Conservation (phyloP, 1,284 basidiomycete species). For the Abortiporus biennis region DNA sequence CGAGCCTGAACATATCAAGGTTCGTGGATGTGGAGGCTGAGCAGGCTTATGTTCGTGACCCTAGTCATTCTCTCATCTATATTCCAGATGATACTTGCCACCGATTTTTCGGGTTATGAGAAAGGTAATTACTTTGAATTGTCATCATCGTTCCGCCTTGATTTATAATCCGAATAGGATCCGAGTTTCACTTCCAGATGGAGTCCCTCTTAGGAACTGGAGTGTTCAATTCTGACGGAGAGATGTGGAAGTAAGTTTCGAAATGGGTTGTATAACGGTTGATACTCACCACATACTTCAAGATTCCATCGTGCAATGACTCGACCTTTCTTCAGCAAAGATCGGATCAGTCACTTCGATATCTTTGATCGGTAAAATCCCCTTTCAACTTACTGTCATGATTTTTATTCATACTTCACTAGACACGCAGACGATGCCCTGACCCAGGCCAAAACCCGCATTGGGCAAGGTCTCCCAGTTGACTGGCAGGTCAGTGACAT, state of each 20-base stretch:
- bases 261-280: not conserved
- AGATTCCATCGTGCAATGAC: constrained; percentile 48
- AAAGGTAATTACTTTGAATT: constrained; percentile 18
- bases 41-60: not conserved
- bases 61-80: no score
- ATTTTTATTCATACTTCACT: not conserved
- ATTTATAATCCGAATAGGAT: not conserved
- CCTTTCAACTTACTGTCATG: not conserved
- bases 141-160: not conserved
- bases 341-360: constrained; percentile 44
- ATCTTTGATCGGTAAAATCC: constrained; percentile 31
- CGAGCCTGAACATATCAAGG: constrained; percentile 15
- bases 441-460: constrained; percentile 28
- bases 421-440: constrained; percentile 23
- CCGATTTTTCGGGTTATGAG: constrained; percentile 23
- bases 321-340: constrained; percentile 46
- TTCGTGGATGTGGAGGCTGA: not conserved
- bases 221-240: constrained; percentile 34
- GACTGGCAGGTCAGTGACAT: constrained; percentile 41
- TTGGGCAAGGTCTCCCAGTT: constrained; percentile 37
- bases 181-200: constrained; percentile 15
- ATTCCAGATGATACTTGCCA: constrained; percentile 24
- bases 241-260: constrained; percentile 24
- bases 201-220: constrained; percentile 27
- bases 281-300: not conserved